Evolutionary conservation across 495 filamentous ascomycete species (phyloP).

Genomic region (Aeminium ludgeri): DNA sequence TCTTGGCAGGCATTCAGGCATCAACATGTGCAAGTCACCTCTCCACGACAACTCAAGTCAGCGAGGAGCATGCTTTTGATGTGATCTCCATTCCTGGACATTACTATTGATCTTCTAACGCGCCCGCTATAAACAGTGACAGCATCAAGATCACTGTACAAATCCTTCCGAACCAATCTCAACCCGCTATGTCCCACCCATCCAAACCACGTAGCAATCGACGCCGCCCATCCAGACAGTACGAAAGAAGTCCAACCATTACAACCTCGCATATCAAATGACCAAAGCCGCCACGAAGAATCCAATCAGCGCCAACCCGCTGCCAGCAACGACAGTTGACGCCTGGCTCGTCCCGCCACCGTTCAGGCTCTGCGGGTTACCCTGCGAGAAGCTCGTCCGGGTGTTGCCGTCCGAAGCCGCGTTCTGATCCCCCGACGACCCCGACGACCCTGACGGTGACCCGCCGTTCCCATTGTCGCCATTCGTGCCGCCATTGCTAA

Average conservation of each 20-base stretch:
- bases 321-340: conserved; percentile 10
- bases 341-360: conserved; percentile 11
- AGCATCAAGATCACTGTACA: too few species aligned
- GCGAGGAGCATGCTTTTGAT: too few species aligned
- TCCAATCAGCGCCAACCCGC: conserved; percentile 13
- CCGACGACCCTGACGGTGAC: not conserved
- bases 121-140: too few species aligned
- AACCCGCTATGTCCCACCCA: not conserved
- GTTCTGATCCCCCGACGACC: not conserved
- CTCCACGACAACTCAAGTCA: too few species aligned
- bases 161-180: too few species aligned
- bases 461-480: not conserved
- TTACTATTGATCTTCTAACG: too few species aligned
- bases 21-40: too few species aligned
- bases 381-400: conserved; percentile 8
- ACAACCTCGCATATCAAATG: conserved; percentile 6
- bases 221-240: not conserved
- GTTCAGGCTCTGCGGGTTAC: not conserved
- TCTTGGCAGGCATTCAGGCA: too few species aligned
- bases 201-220: not conserved
- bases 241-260: not conserved
- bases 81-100: too few species aligned
- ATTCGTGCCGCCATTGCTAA: conserved; percentile 3
- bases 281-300: conserved; percentile 16
- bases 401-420: not conserved